Percentiles rank a stretch among this genome's conserved stretches.
Conservation (phyloP, 495 filamentous ascomycete species). For the Lasiosphaeria hispida region DNA sequence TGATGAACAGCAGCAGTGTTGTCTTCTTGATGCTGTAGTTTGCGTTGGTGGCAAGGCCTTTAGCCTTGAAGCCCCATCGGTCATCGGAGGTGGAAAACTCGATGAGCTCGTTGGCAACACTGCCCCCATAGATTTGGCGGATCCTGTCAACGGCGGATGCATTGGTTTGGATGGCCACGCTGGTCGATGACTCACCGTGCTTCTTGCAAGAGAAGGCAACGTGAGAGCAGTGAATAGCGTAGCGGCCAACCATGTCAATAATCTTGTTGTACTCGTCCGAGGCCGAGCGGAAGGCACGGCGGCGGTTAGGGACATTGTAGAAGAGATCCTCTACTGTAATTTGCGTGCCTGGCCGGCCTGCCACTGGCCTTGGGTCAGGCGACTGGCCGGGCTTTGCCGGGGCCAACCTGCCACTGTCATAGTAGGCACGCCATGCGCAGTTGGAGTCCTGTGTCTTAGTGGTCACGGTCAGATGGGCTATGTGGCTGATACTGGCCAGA, state of each 20-base stretch:
- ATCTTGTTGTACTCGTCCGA: slow-evolving; percentile 99
- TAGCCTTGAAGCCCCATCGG: slow-evolving; percentile 77
- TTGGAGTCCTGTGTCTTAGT: slow-evolving; percentile 88
- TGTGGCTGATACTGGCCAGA: slow-evolving; percentile 96
- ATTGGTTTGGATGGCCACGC: slow-evolving; percentile 71
- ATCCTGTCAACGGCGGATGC: slow-evolving; percentile 78
- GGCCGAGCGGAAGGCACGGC: slow-evolving; percentile 83
- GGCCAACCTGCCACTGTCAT: slow-evolving; percentile 77
- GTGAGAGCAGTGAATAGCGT: slow-evolving; percentile 88
- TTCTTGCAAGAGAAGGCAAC: slow-evolving; percentile 97
- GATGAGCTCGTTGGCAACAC: slow-evolving; percentile 86
- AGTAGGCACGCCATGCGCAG: slow-evolving; percentile 86
- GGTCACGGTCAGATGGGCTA: slow-evolving; percentile 91
- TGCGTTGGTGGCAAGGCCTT: slow-evolving; percentile 84
- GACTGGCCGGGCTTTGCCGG: slow-evolving; percentile 90
- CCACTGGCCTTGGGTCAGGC: slow-evolving; percentile 81
- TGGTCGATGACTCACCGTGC: slow-evolving; percentile 78
- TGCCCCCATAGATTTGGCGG: slow-evolving; percentile 81
- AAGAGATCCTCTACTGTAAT: slow-evolving; percentile 98
- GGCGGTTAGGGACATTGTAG: slow-evolving; percentile 89
- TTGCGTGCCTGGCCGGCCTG: slow-evolving; percentile 91
- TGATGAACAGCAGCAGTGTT: slow-evolving; percentile 89
- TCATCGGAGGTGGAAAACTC: slow-evolving; percentile 70
- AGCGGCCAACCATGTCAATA: slow-evolving; percentile 88
- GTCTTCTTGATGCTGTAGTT: slow-evolving; percentile 96